These are phyloP conservation scores for Entrophospora sp. DNA, from an alignment of 192 early-diverging fungal genomes.

Conservation along the genomic window DNA sequence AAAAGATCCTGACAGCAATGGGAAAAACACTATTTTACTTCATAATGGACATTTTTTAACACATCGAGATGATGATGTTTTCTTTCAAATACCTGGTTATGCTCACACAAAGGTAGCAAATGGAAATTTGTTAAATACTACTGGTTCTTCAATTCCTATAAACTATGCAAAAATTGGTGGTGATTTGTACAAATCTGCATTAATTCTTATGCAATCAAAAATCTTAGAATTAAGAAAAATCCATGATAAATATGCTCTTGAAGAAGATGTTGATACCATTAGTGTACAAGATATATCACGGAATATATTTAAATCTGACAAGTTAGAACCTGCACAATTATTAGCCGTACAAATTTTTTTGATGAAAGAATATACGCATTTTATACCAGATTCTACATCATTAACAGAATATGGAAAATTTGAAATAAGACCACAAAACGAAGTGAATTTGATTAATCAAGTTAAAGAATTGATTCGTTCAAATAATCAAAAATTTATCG, in stretches of 20 bases:
- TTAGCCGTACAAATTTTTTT: constrained; percentile 54
- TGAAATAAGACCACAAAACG: constrained; percentile 34
- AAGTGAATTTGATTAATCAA: constrained; percentile 32
- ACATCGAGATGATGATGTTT: constrained; percentile 36
- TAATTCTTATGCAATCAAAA: constrained; percentile 26
- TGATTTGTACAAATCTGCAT: constrained; percentile 28
- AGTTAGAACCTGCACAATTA: constrained; percentile 4
- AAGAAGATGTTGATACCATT: constrained; percentile 15
- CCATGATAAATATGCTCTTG: constrained; percentile 28
- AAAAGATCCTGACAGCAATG: neutral
- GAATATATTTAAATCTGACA: constrained; percentile 28
- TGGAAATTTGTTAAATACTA: neutral
- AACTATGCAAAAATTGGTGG: constrained; percentile 17
- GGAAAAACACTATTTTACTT: neutral
- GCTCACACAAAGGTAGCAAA: constrained; percentile 7
- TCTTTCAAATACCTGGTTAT: constrained; percentile 36
- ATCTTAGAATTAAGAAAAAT: constrained; percentile 26
- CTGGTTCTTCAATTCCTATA: constrained; percentile 7
- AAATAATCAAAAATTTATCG: constrained; percentile 29
- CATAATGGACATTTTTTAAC: neutral
- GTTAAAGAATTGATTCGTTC: constrained; percentile 45
- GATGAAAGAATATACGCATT: constrained; percentile 42
- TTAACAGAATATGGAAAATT: constrained; percentile 44
- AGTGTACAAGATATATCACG: constrained; percentile 26
- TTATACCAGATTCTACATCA: constrained; percentile 32